These are phyloP conservation scores for Monilinia aucupariae DNA, from an alignment of 2,329 filamentous ascomycete species.

Conservation along the genomic window DNA sequence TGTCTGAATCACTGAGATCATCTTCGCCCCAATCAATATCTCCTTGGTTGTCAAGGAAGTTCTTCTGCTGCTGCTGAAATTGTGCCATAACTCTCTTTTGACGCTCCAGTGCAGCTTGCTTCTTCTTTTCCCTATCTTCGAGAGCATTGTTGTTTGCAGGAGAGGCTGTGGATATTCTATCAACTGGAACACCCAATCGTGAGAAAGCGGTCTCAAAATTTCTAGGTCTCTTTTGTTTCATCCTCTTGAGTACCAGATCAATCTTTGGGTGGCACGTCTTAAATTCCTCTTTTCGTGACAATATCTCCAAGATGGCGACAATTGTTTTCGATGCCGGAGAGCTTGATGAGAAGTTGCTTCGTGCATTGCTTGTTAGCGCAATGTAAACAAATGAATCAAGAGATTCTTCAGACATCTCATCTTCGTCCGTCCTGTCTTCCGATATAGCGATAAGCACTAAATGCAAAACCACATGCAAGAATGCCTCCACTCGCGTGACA, in stretches of 20 bases:
- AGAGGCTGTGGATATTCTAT: slow-evolving; percentile 75
- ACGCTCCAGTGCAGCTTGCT: slow-evolving; percentile 81
- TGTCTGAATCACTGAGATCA: slow-evolving; percentile 65
- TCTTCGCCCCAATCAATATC: slow-evolving; percentile 83
- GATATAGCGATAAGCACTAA: slow-evolving; percentile 77
- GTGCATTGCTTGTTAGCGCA: slow-evolving; percentile 59
- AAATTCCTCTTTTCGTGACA: slow-evolving; percentile 66
- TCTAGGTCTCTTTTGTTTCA: slow-evolving; percentile 75
- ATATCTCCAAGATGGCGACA: slow-evolving; percentile 56
- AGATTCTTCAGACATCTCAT: slow-evolving; percentile 43
- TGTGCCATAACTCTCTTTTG: slow-evolving; percentile 96
- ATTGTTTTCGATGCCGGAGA: slow-evolving; percentile 56
- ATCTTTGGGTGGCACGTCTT: slow-evolving; percentile 82
- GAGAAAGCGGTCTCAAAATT: slow-evolving; percentile 65
- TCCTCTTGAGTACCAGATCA: slow-evolving; percentile 71
- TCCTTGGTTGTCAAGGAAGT: slow-evolving; percentile 85
- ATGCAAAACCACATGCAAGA: slow-evolving; percentile 86
- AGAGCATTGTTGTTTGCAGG: slow-evolving; percentile 58
- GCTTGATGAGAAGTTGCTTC: slow-evolving; percentile 55
- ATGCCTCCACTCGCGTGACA: slow-evolving; percentile 78
- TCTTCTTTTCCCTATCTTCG: slow-evolving; percentile 73
- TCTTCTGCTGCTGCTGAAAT: slow-evolving; percentile 96
- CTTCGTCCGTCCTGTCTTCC: slow-evolving; percentile 65
- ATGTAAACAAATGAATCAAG: slow-evolving; percentile 66
- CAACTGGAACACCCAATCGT: slow-evolving; percentile 60